These are phyloP conservation scores for Pistacia atlantica DNA, from an alignment of 345 rosid species.

Conservation along the genomic window DNA sequence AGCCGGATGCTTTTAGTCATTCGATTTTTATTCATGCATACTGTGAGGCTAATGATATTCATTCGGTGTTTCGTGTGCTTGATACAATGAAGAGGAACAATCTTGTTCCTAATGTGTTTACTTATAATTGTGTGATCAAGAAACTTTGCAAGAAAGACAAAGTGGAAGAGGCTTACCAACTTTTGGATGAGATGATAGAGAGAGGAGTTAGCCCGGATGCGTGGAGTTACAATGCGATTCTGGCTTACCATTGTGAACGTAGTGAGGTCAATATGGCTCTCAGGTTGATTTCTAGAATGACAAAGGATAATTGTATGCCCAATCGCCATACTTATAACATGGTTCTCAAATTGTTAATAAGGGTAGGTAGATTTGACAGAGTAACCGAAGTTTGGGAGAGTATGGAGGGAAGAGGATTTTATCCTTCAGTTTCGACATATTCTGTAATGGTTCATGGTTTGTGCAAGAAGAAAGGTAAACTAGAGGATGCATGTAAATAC, in stretches of 20 bases:
- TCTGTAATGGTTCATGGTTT: slow-evolving; percentile 83
- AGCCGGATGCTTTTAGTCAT: slow-evolving; percentile 67
- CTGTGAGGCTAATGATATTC: slow-evolving; percentile 57
- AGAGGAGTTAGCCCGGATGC: slow-evolving; percentile 60
- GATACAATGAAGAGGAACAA: slow-evolving; percentile 68
- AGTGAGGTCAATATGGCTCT: slow-evolving; percentile 71
- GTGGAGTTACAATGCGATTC: slow-evolving; percentile 81
- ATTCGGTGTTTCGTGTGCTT: slow-evolving; percentile 70
- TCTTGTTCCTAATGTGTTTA: slow-evolving; percentile 73
- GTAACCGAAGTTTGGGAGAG: slow-evolving; percentile 74
- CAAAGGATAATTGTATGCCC: slow-evolving; percentile 46
- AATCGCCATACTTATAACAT: slow-evolving; percentile 82
- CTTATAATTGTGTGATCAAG: slow-evolving; percentile 75
- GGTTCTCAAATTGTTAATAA: slow-evolving; percentile 68
- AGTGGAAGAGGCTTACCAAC: slow-evolving; percentile 68
- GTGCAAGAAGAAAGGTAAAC: slow-evolving; percentile 72
- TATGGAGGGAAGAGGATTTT: slow-evolving; percentile 63
- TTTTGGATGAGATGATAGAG: slow-evolving; percentile 68
- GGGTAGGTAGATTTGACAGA: slow-evolving; percentile 77
- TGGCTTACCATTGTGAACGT: slow-evolving; percentile 80
- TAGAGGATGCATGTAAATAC: slow-evolving; percentile 80
- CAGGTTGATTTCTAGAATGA: slow-evolving; percentile 67
- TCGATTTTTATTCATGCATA: slow-evolving; percentile 72
- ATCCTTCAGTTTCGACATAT: slow-evolving; percentile 78
- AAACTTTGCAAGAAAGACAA: slow-evolving; percentile 67